Evolutionary conservation across 352 stramenopile species (phyloP), one percentile per base, ranked within the genome.

Genomic region (Phytopythium kandeliae): DNA sequence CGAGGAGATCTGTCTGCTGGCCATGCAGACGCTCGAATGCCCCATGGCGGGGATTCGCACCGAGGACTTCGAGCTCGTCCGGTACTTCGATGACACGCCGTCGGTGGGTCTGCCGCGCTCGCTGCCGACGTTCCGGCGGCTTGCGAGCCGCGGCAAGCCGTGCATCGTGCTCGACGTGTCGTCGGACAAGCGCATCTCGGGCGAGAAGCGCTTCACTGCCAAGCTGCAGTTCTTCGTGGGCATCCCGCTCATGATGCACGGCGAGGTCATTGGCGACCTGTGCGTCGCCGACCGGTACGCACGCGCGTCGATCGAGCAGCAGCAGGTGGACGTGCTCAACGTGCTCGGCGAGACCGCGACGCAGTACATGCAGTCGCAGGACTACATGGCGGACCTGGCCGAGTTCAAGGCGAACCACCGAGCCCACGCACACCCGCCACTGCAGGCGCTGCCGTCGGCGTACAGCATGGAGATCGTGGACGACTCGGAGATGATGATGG

Each of bases 151-250:
- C 33, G 85, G 85, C n/a, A 95, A 93, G 63, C 85, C 85, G 10
- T 95, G 85, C 52, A 92, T 95, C 36, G 85, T 95, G 35, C 60
- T 95, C 19, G 83, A 95, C 45, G 85, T 93, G 50, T 88, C 79
- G 47, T 85, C 78, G 5, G 85, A 95, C 63, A 92, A 92, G 63
- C 82, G 85, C 12, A 95, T 95, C 64, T 85, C 78, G 25, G 82
- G 80, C n/a, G 81, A 92, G 50, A 92, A 92, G 60, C 82, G 85
- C 24, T 83, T 76, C 37, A 79, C 74, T 1, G 84, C 85, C 2
- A 92, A 92, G 53, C 62, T 95, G 8, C 85, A 95, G 63, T 95
- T 95, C 54, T 95, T 95, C 45, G 80, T 95, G 17, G 85, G 85
- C 28, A 89, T 95, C 48, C 85, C 85, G 41, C 71, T 95, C 35